A percentile compares a stretch with the other conserved stretches of the same genome.
These are phyloP conservation scores for Amauroascus niger DNA, from an alignment of 2,329 filamentous ascomycete genomes.

Conservation along the genomic window DNA sequence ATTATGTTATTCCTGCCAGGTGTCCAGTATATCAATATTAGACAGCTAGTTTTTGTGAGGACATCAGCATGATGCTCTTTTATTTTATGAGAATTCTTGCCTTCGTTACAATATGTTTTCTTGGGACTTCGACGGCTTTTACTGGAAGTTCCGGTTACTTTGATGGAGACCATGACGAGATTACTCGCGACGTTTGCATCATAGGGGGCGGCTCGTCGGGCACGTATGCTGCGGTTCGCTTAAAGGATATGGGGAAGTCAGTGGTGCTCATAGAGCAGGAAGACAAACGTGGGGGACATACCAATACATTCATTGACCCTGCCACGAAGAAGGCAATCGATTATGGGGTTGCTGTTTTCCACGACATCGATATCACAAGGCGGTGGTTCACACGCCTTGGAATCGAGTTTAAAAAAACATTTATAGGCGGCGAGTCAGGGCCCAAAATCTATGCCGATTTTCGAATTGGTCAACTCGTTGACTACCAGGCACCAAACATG, in stretches of 20 bases:
- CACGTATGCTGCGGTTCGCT: constrained; percentile 25
- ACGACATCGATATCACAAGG: constrained; percentile 17
- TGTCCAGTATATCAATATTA: too few species aligned
- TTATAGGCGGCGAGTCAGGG: background rate
- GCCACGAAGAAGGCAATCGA: constrained; percentile 15
- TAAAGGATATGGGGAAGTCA: constrained; percentile 22
- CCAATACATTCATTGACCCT: constrained; percentile 23
- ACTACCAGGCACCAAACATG: constrained; percentile 9
- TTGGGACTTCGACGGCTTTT: background rate
- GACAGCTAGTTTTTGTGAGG: too few species aligned
- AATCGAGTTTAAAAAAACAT: constrained; percentile 9
- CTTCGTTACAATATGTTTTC: background rate
- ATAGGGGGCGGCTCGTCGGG: constrained; percentile 26
- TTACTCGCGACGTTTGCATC: constrained; percentile 22
- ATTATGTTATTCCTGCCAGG: too few species aligned
- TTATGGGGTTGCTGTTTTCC: constrained; percentile 23
- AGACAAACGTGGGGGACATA: constrained; percentile 24
- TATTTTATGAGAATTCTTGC: background rate
- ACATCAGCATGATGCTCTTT: background rate
- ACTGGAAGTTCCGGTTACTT: background rate
- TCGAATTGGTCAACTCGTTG: constrained; percentile 17
- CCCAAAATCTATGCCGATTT: constrained; percentile 19
- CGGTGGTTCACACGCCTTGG: constrained; percentile 23
- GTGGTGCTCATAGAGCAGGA: constrained; percentile 25
- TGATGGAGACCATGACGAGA: background rate